phyloP scores from a whole-genome alignment of 1,284 basidiomycete genomes.

The Apiotrichum akiyoshidainum region DNA sequence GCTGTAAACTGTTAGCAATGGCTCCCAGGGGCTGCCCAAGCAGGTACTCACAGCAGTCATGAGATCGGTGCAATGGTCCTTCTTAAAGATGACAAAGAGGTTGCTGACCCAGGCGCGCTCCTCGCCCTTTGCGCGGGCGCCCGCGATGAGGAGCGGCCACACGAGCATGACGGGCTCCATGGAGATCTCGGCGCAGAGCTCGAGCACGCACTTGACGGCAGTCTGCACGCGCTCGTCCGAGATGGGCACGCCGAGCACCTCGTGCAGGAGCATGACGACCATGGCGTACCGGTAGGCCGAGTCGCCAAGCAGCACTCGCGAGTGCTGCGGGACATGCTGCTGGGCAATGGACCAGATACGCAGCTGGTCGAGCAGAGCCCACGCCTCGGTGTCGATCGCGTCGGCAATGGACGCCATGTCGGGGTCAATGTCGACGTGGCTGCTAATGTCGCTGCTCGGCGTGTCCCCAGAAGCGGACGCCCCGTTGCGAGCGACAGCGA shows the following conservation, averaged over 20 bases:
- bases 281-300: conserved; percentile 23
- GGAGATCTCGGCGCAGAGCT: conserved; percentile 25
- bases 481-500: neutral
- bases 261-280: conserved; percentile 15
- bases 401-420: conserved; percentile 9
- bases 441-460: neutral
- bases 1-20: conserved; percentile 1
- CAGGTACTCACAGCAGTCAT: conserved; percentile 16
- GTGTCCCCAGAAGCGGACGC: neutral
- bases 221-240: conserved; percentile 10
- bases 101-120: conserved; percentile 15
- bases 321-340: conserved; percentile 7
- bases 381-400: conserved; percentile 9
- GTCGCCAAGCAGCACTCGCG: conserved; percentile 22
- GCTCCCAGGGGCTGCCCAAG: neutral
- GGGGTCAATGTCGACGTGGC: neutral
- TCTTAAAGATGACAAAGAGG: conserved; percentile 14
- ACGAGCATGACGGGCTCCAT: conserved; percentile 22
- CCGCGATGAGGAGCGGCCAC: conserved; percentile 26
- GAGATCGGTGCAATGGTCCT: conserved; percentile 20
- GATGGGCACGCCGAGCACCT: conserved; percentile 10
- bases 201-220: conserved; percentile 19
- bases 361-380: conserved; percentile 9
- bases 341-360: conserved; percentile 15
- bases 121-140: conserved; percentile 7